Conservation (phyloP, 108 stramenopile species). For the Halocafeteria seosinensis region DNA sequence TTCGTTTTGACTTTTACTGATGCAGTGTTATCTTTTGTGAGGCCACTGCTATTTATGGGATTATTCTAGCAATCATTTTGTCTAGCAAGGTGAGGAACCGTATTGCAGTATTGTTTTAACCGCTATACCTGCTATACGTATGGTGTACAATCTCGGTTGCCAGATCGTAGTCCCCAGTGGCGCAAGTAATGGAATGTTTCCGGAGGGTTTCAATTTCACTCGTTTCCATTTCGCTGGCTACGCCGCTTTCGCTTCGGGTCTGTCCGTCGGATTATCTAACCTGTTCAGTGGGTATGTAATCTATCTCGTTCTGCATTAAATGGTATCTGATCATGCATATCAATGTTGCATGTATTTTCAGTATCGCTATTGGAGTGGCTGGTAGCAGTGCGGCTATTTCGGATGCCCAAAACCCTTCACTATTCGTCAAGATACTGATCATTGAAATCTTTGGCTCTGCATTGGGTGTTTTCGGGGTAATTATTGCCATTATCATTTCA, state of each 20-base stretch:
- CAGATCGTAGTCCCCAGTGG: too few relatives aligned
- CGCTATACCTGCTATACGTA: too few relatives aligned
- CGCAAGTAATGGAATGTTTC: background rate
- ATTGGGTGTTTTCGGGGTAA: conserved; percentile 97
- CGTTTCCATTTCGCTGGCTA: conserved; percentile 88
- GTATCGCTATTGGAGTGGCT: conserved; percentile 85
- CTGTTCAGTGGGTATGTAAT: conserved; percentile 86
- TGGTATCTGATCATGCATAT: too few relatives aligned
- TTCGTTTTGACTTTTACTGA: background rate
- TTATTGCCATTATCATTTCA: conserved; percentile 99
- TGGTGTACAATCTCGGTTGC: too few relatives aligned
- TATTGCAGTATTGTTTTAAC: too few relatives aligned
- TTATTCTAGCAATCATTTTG: conserved; percentile 96
- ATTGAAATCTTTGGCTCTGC: conserved; percentile 99
- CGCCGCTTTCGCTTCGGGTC: conserved; percentile 81
- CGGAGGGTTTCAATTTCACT: conserved; percentile 54
- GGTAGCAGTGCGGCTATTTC: conserved; percentile 86
- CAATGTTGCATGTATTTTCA: too few relatives aligned
- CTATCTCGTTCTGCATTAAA: too few relatives aligned
- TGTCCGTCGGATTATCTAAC: conserved; percentile 91
- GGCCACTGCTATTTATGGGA: conserved; percentile 97
- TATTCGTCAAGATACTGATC: conserved; percentile 99
- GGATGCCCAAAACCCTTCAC: conserved; percentile 82
- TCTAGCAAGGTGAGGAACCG: conserved; percentile 72
- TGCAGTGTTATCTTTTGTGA: conserved; percentile 96